A percentile compares a stretch with the other conserved stretches of the same genome.
Conservation (phyloP, 345 rosid species). For the Corchorus capsularis region DNA sequence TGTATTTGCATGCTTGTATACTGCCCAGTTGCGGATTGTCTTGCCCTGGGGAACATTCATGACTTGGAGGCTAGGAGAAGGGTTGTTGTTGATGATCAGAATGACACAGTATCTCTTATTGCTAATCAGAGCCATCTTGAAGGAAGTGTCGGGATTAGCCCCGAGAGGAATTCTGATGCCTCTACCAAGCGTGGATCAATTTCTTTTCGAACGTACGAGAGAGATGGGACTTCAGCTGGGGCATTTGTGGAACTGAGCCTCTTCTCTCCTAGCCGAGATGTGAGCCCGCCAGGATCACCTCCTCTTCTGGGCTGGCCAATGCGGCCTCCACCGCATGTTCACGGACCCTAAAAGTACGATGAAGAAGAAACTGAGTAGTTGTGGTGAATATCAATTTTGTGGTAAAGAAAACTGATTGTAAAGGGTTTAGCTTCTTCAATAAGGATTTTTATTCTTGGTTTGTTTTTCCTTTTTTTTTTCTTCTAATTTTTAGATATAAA, state of each 20-base stretch:
- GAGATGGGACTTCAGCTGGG: slow-evolving; percentile 49
- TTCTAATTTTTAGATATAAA: slow-evolving; percentile 40
- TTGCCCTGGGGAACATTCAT: slow-evolving; percentile 68
- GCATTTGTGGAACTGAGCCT: slow-evolving; percentile 66
- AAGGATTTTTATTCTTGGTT: slow-evolving; percentile 50
- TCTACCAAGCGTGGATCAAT: slow-evolving; percentile 67
- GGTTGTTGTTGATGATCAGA: slow-evolving; percentile 38
- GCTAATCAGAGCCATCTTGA: slow-evolving; percentile 53
- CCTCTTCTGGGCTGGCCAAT: slow-evolving; percentile 64
- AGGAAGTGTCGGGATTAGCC: slow-evolving; percentile 49
- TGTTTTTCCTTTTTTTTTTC: slow-evolving; percentile 11
- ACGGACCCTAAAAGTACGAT: slow-evolving; percentile 29
- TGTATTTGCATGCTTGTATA: slow-evolving; percentile 84
- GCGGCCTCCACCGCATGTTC: slow-evolving; percentile 37
- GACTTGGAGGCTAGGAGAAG: slow-evolving; percentile 70
- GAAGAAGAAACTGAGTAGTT: slow-evolving; percentile 29
- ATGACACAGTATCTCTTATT: slow-evolving; percentile 58
- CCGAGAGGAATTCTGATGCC: slow-evolving; percentile 55
- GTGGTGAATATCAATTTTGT: slow-evolving; percentile 71
- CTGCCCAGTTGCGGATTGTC: slow-evolving; percentile 85
- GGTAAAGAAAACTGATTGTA: slow-evolving; percentile 71
- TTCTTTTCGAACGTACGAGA: slow-evolving; percentile 52
- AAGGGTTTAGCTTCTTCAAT: slow-evolving; percentile 60
- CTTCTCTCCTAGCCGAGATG: slow-evolving; percentile 61
- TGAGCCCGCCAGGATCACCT: slow-evolving; percentile 54